phyloP scores from a whole-genome alignment of 306 rosid species.

The Parietaria judaica region DNA sequence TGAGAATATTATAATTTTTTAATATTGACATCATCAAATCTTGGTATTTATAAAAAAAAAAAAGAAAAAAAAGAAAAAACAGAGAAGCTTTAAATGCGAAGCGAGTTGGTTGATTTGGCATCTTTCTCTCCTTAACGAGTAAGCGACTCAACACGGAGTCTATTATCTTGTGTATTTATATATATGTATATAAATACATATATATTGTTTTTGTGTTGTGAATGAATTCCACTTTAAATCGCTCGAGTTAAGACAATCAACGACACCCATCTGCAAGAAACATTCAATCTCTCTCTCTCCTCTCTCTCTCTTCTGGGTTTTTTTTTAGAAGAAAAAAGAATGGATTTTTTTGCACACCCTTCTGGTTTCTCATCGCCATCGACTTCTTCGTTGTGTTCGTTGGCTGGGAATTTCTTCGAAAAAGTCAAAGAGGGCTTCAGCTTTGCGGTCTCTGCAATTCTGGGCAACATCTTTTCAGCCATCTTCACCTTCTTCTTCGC shows the following conservation, averaged over 20 bases:
- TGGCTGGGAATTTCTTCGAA: constrained; percentile 50
- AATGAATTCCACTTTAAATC: constrained; percentile 6
- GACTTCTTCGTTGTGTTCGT: constrained; percentile 21
- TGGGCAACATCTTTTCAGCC: constrained; percentile 89
- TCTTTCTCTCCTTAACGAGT: constrained; percentile 39
- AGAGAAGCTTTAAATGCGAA: constrained; percentile 72
- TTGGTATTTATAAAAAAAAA: too few species aligned
- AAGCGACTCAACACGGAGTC: constrained; percentile 19
- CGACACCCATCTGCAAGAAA: constrained; percentile 12
- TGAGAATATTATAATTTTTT: too few species aligned
- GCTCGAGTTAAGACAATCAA: constrained; percentile 24
- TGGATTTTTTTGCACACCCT: constrained; percentile 64
- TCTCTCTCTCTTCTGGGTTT: background rate
- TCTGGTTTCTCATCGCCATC: constrained; percentile 40
- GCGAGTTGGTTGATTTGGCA: constrained; percentile 73
- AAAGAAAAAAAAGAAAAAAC: constrained; percentile 7
- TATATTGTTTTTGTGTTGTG: background rate
- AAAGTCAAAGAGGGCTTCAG: constrained; percentile 47
- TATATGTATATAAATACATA: background rate
- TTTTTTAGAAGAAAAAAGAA: constrained; percentile 9
- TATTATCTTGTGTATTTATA: background rate
- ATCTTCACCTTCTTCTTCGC: constrained; percentile 97
- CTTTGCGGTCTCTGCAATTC: constrained; percentile 63
- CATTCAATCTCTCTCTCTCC: constrained; percentile 14
- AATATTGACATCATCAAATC: too few species aligned